Evolutionary conservation across 1,284 basidiomycete species (phyloP), one percentile per base, ranked within the genome.

Genomic region (Naganishia albida): DNA sequence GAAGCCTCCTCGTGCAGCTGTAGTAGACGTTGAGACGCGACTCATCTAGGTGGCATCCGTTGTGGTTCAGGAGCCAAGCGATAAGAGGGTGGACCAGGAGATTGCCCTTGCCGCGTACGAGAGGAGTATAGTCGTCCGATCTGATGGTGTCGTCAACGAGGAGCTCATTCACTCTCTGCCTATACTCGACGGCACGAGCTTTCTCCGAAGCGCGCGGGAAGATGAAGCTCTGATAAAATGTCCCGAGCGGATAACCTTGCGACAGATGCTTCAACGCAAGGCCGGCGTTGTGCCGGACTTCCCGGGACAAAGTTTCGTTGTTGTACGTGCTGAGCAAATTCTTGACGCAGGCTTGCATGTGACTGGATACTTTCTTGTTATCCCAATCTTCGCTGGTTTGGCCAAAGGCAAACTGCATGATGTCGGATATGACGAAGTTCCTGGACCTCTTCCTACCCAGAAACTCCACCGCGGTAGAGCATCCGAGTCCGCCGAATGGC

Each of bases 321-420:
- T 25, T 40, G 34, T 50, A 60, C 7, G n/a, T 48, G 38, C 13
- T 7, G 23, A 60, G 38, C 7, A 60, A 20, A 2, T 30, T 23
- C 38, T 60, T 60, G 57, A 50, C n/a, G 16, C 49, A 25, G 16
- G 34, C 49, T 23, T 60, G 57, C 46, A 50, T 60, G 20, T 50
- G 46, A 12, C 57, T 60, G 6, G 57, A 60, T 10, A 60, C 23
- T 10, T n/a, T 42, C 38, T 60, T 60, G n/a, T 48, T 23, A 12
- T 48, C 20, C 20, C 20, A 48, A 23, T 20, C 46, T 2, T 48
- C 7, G 34, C 10, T 23, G n/a, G n/a, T 12, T 25, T 10, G 3
- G 34, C 46, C 4, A 26, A 40, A 15, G 46, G 34, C 57, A 16
- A 23, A 16, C 12, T 25, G 25, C 13, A 60, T 2, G 15, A 60